A percentile compares a stretch with the other conserved stretches of the same genome.
Evolutionary conservation across 176 grass and related monocot species (phyloP).

Genomic region (Ananas comosus): DNA sequence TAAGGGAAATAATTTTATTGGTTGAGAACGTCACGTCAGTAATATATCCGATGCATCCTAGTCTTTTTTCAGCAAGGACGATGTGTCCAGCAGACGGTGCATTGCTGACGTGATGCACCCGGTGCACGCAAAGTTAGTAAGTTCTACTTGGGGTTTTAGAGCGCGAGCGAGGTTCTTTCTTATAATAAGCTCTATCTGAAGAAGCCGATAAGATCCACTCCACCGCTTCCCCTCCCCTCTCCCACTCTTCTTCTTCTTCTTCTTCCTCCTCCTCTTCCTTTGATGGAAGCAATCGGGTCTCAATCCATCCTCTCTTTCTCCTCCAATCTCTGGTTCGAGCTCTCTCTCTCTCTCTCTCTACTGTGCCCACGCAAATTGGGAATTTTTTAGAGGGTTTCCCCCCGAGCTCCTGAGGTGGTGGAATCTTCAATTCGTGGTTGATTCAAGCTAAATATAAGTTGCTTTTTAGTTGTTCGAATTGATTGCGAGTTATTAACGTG

Average conservation of each 20-base stretch:
- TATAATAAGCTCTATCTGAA: no score
- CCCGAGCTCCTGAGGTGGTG: neutral
- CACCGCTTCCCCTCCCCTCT: no score
- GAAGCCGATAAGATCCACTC: no score
- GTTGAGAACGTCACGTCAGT: no score
- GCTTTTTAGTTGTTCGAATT: neutral
- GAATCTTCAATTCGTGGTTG: neutral
- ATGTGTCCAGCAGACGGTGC: no score
- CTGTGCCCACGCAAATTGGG: neutral
- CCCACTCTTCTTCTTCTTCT: neutral
- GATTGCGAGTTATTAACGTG: neutral
- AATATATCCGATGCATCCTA: no score
- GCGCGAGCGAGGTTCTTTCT: no score
- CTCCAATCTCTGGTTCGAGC: conserved; percentile 48
- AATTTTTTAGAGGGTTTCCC: neutral
- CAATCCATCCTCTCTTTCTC: conserved; percentile 65
- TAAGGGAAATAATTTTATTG: no score
- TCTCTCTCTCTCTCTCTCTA: neutral
- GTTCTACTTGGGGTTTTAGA: no score
- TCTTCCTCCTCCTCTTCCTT: conserved; percentile 1
- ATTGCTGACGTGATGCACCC: no score
- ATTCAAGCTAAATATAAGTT: neutral
- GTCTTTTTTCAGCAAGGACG: no score
- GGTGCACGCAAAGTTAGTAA: no score
- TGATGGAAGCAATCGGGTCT: conserved; percentile 47